phyloP scores from a whole-genome alignment of 495 filamentous ascomycete species.

The Podospora tetraspora region DNA sequence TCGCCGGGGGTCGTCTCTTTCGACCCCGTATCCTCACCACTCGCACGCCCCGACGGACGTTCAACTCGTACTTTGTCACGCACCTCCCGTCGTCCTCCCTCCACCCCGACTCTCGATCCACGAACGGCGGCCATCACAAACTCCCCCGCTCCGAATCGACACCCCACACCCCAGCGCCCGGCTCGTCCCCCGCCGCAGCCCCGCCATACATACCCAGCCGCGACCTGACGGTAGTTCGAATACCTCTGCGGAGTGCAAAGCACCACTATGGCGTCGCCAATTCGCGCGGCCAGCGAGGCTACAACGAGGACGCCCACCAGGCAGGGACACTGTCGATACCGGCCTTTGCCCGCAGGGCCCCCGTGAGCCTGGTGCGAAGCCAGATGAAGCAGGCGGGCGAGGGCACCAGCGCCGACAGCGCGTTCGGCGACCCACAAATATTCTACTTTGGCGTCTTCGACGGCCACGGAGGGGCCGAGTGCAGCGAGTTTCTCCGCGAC shows the following conservation, averaged over 20 bases:
- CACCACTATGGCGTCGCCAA: constrained; percentile 85
- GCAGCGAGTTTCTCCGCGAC: constrained; percentile 79
- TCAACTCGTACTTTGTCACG: constrained; percentile 96
- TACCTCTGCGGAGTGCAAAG: constrained; percentile 86
- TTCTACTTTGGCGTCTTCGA: constrained; percentile 98
- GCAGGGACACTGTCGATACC: constrained; percentile 90
- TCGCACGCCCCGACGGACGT: constrained; percentile 48
- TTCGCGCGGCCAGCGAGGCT: constrained; percentile 72
- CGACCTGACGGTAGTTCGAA: constrained; percentile 95
- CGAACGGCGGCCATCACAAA: constrained; percentile 65
- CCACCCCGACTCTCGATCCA: constrained; percentile 71
- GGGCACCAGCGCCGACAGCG: constrained; percentile 60
- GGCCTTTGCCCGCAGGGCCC: constrained; percentile 78
- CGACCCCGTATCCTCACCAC: constrained; percentile 12
- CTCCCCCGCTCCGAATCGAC: constrained; percentile 76
- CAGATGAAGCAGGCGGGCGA: constrained; percentile 43
- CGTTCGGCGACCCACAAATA: constrained; percentile 84
- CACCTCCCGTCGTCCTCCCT: constrained; percentile 90
- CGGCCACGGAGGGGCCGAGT: constrained; percentile 88
- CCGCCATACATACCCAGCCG: constrained; percentile 55
- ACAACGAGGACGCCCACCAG: constrained; percentile 94
- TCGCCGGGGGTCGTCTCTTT: constrained; percentile 18
- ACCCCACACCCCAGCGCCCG: constrained; percentile 63
- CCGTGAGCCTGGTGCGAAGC: constrained; percentile 58
- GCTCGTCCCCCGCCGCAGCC: constrained; percentile 50